Evolutionary conservation across 495 filamentous ascomycete genomes (phyloP), one percentile per base, ranked within the genome.

Genomic region (Xylaria nigripes): DNA sequence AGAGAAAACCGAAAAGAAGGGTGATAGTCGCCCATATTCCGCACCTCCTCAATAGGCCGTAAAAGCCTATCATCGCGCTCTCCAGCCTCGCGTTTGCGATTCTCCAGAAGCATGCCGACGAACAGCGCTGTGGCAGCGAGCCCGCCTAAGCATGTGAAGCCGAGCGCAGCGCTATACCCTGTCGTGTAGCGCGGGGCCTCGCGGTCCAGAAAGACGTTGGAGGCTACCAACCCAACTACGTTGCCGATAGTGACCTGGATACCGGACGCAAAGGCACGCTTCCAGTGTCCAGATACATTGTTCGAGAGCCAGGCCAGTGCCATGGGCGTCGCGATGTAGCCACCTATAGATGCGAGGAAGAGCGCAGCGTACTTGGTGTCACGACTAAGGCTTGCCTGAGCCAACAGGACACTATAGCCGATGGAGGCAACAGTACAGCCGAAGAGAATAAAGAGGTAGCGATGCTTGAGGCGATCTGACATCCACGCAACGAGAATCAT

Each of bases 11-110:
- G 62, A 55, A 81, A 82, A 22, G 67, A 67, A 6, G 81, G 81
- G 68, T 82, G 78, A 50, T 77, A 78, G 59, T 85, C 82, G 0
- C 81, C 81, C 50, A 83, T 67, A 56, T 84, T 84, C 52, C 75
- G 66, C 27, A 70, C 56, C 59, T 78, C 73, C 41, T 82, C 72
- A 49, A 58, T 53, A 0, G 72, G 68, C 30, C 67, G 63, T 29
- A 49, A 56, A 42, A 78, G 69, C 57, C 74, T 67, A 58, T 70
- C 50, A 62, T 86, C 76, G 43, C 78, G 71, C 61, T 76, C 70
- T 0, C 79, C 80, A 24, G 68, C 48, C 9, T 78, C 74, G n/a
- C 74, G 76, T 67, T 75, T 69, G 58, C 71, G 70, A 57, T 82
- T 80, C 66, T 85, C 81, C 22, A 70, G 63, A 15, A 72, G 56